Percentiles rank a stretch among this genome's conserved stretches.
Evolutionary conservation across 2,329 filamentous ascomycete genomes (phyloP).

Genomic region (Magnaporthales sp.): DNA sequence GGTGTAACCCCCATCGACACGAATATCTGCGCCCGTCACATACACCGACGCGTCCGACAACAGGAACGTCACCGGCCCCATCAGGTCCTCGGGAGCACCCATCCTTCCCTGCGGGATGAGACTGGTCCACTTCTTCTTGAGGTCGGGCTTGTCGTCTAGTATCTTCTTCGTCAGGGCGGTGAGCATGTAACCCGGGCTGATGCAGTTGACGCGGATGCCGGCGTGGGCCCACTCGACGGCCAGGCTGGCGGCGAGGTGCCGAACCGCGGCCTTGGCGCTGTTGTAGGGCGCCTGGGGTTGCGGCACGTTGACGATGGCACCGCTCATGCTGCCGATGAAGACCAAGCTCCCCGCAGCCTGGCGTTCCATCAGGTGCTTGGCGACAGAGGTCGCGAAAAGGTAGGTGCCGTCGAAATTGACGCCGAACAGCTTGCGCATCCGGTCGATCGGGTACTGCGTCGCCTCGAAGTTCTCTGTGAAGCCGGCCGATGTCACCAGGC

Average conservation of each 20-base stretch:
- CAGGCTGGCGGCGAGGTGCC: slow-evolving; percentile 78
- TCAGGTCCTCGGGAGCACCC: slow-evolving; percentile 83
- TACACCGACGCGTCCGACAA: slow-evolving; percentile 71
- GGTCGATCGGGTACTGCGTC: slow-evolving; percentile 80
- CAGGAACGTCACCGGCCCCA: slow-evolving; percentile 85
- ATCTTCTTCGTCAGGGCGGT: slow-evolving; percentile 82
- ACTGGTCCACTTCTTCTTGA: slow-evolving; percentile 84
- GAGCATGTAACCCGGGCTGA: slow-evolving; percentile 93
- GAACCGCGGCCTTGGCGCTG: slow-evolving; percentile 82
- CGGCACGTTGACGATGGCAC: slow-evolving; percentile 86
- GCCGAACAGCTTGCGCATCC: slow-evolving; percentile 86
- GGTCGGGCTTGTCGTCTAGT: slow-evolving; percentile 82
- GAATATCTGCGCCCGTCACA: slow-evolving; percentile 63
- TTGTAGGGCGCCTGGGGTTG: slow-evolving; percentile 95
- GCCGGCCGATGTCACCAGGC: slow-evolving; percentile 89
- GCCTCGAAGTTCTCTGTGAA: slow-evolving; percentile 96
- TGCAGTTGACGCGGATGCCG: slow-evolving; percentile 88
- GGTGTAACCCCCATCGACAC: slow-evolving; percentile 87
- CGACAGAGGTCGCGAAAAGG: slow-evolving; percentile 75
- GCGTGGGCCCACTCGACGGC: slow-evolving; percentile 90
- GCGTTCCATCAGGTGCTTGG: slow-evolving; percentile 80
- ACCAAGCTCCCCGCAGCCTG: slow-evolving; percentile 77
- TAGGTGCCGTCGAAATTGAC: slow-evolving; percentile 94
- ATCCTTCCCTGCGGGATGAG: slow-evolving; percentile 91
- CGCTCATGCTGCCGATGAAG: slow-evolving; percentile 93